A percentile compares a stretch with the other conserved stretches of the same genome.
Evolutionary conservation across 2,329 filamentous ascomycete species (phyloP).

Genomic region (Calonectria montana): DNA sequence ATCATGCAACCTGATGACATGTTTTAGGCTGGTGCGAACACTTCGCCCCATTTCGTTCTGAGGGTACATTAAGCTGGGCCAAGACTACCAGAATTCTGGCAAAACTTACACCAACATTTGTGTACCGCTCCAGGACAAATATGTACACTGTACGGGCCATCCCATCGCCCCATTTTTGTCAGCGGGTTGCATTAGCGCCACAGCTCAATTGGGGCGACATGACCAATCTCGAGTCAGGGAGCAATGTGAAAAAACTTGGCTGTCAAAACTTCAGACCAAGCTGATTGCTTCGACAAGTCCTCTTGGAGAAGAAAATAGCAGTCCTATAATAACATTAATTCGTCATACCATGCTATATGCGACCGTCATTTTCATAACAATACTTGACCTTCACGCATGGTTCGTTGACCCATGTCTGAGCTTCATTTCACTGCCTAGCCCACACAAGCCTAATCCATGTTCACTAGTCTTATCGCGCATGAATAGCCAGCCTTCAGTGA

Average conservation of each 20-base stretch:
- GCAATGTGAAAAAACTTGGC: not conserved
- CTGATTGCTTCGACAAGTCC: too few species aligned
- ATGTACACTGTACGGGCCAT: not conserved
- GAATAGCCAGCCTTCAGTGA: not conserved
- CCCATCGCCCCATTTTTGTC: not conserved
- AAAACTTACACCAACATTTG: accelerated
- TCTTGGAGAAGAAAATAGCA: too few species aligned
- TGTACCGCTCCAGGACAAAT: not conserved
- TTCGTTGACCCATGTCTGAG: not conserved
- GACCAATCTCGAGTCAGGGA: not conserved
- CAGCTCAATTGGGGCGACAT: not conserved
- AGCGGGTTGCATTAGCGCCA: slow-evolving; percentile 12
- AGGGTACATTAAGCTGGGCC: not conserved
- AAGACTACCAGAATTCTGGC: not conserved
- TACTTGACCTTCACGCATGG: not conserved
- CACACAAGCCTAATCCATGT: not conserved
- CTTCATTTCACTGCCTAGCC: not conserved
- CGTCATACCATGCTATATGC: not conserved
- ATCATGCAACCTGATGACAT: slow-evolving; percentile 10
- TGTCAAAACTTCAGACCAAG: too few species aligned
- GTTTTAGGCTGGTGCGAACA: not conserved
- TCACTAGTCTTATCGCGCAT: not conserved
- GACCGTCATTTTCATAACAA: not conserved
- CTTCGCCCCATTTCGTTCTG: not conserved
- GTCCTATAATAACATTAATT: too few species aligned